These are phyloP conservation scores for Cadophora gregata DNA, from an alignment of 2,329 filamentous ascomycete species.

Conservation along the genomic window DNA sequence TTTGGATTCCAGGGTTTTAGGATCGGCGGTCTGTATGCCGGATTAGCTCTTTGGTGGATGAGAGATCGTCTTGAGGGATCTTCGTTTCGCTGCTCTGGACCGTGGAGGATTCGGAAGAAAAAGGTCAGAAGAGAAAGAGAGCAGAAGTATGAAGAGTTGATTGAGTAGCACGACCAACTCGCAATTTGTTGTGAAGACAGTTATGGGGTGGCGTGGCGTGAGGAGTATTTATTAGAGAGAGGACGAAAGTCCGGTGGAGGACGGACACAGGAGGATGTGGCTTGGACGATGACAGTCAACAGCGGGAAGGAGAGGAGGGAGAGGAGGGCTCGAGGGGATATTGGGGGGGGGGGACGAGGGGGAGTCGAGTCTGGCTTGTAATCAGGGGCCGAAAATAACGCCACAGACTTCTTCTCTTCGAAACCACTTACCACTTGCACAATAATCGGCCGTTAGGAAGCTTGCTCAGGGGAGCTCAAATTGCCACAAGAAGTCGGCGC, in stretches of 20 bases:
- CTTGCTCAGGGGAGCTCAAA: neutral
- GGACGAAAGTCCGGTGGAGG: neutral
- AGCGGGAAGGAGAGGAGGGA: neutral
- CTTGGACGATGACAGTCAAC: conserved; percentile 2
- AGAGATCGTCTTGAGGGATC: conserved; percentile 7
- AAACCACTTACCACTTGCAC: neutral
- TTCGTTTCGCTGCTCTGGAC: conserved; percentile 10
- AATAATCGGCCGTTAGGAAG: neutral
- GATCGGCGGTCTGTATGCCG: conserved; percentile 8
- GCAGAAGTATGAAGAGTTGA: neutral
- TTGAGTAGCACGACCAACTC: neutral
- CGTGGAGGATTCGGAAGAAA: conserved; percentile 1
- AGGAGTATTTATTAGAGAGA: conserved; percentile 2
- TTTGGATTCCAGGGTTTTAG: conserved; percentile 15
- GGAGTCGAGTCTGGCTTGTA: neutral
- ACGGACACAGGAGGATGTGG: neutral
- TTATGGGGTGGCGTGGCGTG: neutral
- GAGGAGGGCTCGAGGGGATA: no score
- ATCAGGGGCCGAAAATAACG: conserved; percentile 9
- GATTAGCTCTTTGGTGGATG: conserved; percentile 2
- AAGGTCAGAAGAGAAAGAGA: conserved; percentile 8
- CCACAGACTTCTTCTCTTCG: neutral
- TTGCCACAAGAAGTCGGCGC: neutral
- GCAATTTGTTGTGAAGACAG: neutral
- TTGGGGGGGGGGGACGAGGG: no score